Evolutionary conservation across 1,139 yeast genomes (phyloP).

Genomic region (Diutina rugosa): DNA sequence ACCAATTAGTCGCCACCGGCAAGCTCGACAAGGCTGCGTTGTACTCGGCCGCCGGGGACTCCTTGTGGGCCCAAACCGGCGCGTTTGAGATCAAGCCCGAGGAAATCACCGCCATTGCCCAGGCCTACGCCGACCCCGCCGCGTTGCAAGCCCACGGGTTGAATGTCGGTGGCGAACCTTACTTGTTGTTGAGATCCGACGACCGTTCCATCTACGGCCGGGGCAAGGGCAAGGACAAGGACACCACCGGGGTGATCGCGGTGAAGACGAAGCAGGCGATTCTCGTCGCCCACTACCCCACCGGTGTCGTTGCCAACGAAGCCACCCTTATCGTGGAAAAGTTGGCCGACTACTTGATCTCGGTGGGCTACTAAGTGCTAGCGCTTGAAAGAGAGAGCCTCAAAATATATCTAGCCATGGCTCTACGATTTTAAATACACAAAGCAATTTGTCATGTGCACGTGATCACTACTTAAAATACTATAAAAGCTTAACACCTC

Average conservation of each 20-base stretch:
- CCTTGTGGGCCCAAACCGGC: constrained; percentile 84
- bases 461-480: neutral
- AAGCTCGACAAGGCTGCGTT: constrained; percentile 87
- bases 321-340: constrained; percentile 92
- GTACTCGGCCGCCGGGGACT: constrained; percentile 88
- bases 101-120: constrained; percentile 65
- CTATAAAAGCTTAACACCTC: neutral
- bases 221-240: constrained; percentile 23
- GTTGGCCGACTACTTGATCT: constrained; percentile 85
- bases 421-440: neutral
- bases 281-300: constrained; percentile 88
- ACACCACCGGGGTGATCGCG: constrained; percentile 74
- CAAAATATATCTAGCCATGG: neutral
- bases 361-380: constrained; percentile 52
- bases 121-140: constrained; percentile 71
- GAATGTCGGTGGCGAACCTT: constrained; percentile 75
- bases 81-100: constrained; percentile 52
- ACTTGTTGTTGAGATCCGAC: constrained; percentile 81
- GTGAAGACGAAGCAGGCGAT: constrained; percentile 93
- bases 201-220: constrained; percentile 92
- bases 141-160: constrained; percentile 75
- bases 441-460: neutral
- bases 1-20: constrained; percentile 74
- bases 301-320: constrained; percentile 83
- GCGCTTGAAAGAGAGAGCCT: too few species aligned